phyloP scores from a whole-genome alignment of 495 filamentous ascomycete species.

The Neurospora sp. region DNA sequence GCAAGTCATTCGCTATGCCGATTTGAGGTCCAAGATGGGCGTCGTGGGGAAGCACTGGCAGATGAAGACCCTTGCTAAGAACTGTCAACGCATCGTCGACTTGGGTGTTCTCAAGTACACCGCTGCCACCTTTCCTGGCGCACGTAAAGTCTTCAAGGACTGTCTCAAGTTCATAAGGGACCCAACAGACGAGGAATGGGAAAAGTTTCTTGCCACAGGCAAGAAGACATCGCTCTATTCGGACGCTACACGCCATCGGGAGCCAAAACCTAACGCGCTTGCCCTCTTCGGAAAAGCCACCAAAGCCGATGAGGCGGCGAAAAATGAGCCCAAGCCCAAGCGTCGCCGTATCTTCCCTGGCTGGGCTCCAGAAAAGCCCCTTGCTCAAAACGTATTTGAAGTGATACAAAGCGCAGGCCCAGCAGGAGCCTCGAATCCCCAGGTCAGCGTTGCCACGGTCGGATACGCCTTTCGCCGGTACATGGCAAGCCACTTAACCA shows the following conservation, averaged over 20 bases:
- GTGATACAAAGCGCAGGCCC: constrained; percentile 31
- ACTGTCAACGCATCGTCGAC: constrained; percentile 56
- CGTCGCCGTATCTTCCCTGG: constrained; percentile 19
- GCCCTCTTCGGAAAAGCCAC: constrained; percentile 14
- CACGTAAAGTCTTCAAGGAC: constrained; percentile 39
- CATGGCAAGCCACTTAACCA: constrained; percentile 28
- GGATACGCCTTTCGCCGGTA: constrained; percentile 35
- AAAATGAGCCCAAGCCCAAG: constrained; percentile 8
- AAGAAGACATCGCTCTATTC: constrained; percentile 28
- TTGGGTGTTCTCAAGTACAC: constrained; percentile 62
- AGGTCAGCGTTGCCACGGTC: constrained; percentile 31
- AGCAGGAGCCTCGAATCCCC: constrained; percentile 32
- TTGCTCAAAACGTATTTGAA: constrained; percentile 33
- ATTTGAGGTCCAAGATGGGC: constrained; percentile 54
- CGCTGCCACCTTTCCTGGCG: constrained; percentile 41
- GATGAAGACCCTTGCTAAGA: constrained; percentile 58
- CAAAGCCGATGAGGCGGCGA: constrained; percentile 2
- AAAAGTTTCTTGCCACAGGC: constrained; percentile 37
- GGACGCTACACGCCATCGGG: constrained; percentile 16
- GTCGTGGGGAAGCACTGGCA: constrained; percentile 48
- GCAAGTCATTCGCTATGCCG: constrained; percentile 38
- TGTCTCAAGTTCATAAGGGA: constrained; percentile 69
- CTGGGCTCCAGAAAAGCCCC: constrained; percentile 36
- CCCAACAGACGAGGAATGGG: constrained; percentile 55
- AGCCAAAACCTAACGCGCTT: constrained; percentile 22